Percentiles rank a stretch among this genome's conserved stretches.
Evolutionary conservation across 805 yeast species (phyloP).

Genomic region (Teunomyces tritomae): DNA sequence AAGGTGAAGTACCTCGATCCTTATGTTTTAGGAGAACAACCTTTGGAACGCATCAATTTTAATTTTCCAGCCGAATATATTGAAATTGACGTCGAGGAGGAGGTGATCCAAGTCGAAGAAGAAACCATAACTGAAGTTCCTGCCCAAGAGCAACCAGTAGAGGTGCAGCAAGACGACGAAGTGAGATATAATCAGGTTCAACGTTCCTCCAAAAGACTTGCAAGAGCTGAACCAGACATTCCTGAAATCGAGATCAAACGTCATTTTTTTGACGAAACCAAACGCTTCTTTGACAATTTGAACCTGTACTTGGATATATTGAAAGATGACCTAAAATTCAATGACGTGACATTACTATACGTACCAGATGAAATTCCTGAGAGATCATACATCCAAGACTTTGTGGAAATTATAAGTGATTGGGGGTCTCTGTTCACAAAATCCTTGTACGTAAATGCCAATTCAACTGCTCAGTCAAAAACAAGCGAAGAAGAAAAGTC

Average conservation of each 20-base stretch:
- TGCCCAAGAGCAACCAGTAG: background rate
- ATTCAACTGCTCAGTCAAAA: constrained; percentile 5
- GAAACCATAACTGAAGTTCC: constrained; percentile 7
- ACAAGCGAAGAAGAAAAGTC: constrained; percentile 27
- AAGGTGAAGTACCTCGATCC: constrained; percentile 49
- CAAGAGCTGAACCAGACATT: constrained; percentile 21
- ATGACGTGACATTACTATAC: constrained; percentile 9
- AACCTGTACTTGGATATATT: constrained; percentile 13
- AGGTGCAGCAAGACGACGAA: constrained; percentile 11
- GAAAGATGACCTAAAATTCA: background rate
- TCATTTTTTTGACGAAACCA: constrained; percentile 27
- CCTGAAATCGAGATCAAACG: constrained; percentile 22
- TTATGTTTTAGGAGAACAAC: constrained; percentile 47
- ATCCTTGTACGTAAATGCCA: constrained; percentile 13
- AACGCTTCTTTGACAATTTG: constrained; percentile 20
- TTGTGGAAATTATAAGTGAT: constrained; percentile 20
- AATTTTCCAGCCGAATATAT: constrained; percentile 13
- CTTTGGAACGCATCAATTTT: constrained; percentile 46
- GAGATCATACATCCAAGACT: constrained; percentile 11
- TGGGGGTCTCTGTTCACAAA: constrained; percentile 24
- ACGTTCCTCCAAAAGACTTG: constrained; percentile 33
- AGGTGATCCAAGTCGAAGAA: constrained; percentile 9
- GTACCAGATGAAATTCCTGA: constrained; percentile 8
- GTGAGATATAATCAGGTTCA: constrained; percentile 17
- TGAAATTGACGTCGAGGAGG: constrained; percentile 2